Evolutionary conservation across 1,139 yeast genomes (phyloP), one percentile per base, ranked within the genome.

Genomic region (Protomyces gravidus): DNA sequence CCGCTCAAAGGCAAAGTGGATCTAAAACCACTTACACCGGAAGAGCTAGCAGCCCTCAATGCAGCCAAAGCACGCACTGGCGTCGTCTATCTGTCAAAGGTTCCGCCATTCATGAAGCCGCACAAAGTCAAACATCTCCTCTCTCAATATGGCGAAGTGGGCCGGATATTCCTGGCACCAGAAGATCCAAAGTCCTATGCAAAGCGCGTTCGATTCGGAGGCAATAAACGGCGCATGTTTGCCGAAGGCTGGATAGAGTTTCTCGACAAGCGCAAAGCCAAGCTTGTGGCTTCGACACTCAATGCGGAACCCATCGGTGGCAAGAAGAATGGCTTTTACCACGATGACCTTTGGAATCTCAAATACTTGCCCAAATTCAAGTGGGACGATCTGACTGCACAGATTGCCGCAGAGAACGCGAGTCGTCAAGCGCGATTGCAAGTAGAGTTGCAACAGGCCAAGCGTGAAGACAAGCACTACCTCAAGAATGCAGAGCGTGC

Each of bases 191-290:
- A 80, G 27, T 77, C 77, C 9, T 78, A 89, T 67, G 82, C 81
- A 55, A 79, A 80, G 60, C 76, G 98, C 68, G 83, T 87, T 17
- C 86, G 86, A 67, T 81, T 82, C 65, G 97, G 97, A 15, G 98
- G 98, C n/a, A 94, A 92, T 72, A 89, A 89, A 73, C 90, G 90
- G 74, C 80, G 80, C 69, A 85, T 81, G 72, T 94, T 81, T 69
- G 87, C 86, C 17, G 98, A 94, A 75, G 99, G 98, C 5, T 92
- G 99, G 99, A 94, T 88, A 5, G 99, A 92, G 72, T 94, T 88
- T 73, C 75, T 79, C 17, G 81, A 82, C 68, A 92, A 92, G 70
- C 80, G 80, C 67, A 87, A 89, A 68, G 98, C 98, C 1, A 92
- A 92, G 71, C 72, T 89, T 30, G 90, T 96, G 64, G 96, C 95